phyloP scores from a whole-genome alignment of 2,329 filamentous ascomycete genomes.

The Ceratocystis eucalypticola region DNA sequence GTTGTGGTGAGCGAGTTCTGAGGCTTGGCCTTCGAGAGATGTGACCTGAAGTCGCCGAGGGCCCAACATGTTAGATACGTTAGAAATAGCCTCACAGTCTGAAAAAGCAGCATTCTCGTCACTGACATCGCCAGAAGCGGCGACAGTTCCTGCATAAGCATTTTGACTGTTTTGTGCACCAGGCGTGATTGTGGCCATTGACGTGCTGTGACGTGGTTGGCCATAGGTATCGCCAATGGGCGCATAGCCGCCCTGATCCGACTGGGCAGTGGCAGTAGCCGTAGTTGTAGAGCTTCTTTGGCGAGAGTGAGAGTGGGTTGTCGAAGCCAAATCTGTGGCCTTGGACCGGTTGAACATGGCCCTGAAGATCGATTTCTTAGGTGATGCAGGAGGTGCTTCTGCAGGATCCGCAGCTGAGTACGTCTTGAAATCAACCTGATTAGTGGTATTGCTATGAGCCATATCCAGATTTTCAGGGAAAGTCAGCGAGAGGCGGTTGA shows the following conservation, averaged over 20 bases:
- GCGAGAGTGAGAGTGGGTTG: slow-evolving; percentile 15
- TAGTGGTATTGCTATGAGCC: not conserved
- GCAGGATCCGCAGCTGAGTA: not conserved
- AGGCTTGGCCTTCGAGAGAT: slow-evolving; percentile 17
- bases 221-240: not conserved
- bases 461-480: slow-evolving; percentile 14
- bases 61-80: slow-evolving; percentile 3
- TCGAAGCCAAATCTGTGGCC: slow-evolving; percentile 7
- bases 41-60: slow-evolving; percentile 12
- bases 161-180: not conserved
- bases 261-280: slow-evolving; percentile 1
- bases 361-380: slow-evolving; percentile 16
- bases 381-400: not conserved
- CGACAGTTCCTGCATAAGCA: not conserved
- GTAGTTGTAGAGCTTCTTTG: slow-evolving; percentile 16
- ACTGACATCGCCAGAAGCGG: not conserved
- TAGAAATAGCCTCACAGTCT: slow-evolving; percentile 2
- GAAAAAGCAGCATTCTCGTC: not conserved
- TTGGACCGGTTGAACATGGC: slow-evolving; percentile 17
- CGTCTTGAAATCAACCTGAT: not conserved
- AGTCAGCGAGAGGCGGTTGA: slow-evolving; percentile 13
- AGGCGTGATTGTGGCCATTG: not conserved
- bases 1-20: slow-evolving; percentile 16
- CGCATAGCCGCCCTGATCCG: not conserved
- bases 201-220: slow-evolving; percentile 3